Evolutionary conservation across 176 grass and related monocot genomes (phyloP), one percentile per base, ranked within the genome.

Genomic region (Carex parvula): DNA sequence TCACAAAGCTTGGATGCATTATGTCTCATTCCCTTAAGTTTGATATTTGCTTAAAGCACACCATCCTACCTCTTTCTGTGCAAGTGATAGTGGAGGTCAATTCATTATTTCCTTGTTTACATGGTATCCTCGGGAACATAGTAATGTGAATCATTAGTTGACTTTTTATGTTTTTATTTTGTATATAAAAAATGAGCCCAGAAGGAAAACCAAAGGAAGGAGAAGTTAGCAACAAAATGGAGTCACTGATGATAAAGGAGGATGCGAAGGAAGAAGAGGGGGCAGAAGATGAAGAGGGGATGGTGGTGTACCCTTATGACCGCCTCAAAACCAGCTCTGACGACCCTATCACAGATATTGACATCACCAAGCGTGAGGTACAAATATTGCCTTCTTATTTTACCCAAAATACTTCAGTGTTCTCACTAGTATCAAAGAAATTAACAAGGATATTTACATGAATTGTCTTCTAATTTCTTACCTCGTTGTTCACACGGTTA

Each of bases 311-410:
- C 81, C 90, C 88, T 46, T 97, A 97, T 87, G 94, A 94, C 56
- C 87, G 87, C 54, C 79, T 97, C 64, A 94, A 77, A n/a, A 94
- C 90, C 39, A 89, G 85, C 58, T 84, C 94, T 37, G 13, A 66
- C 4, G 87, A 97, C 65, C 94, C 90, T 88, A 80, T 94, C 64
- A 87, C 87, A 17, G 94, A 94, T 74, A 97, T 97, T 86, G 94
- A 97, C 79, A 71, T 89, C 57, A 92, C 94, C 41, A 94, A 89
- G 84, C 89, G 94, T 74, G 94, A 94, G 94, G 94, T 97, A 88
- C 70, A 73, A 64, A 77, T 85, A 76, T 73, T 42, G 67, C 84
- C 61, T 85, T 86, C 41, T 62, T 57, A 78, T 57, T 32, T 78
- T 29, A 55, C 9, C 6, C 71, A 7, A 26, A 54, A 22, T 22